Evolutionary conservation across 345 rosid species (phyloP).

Genomic region (Bruguiera parviflora): DNA sequence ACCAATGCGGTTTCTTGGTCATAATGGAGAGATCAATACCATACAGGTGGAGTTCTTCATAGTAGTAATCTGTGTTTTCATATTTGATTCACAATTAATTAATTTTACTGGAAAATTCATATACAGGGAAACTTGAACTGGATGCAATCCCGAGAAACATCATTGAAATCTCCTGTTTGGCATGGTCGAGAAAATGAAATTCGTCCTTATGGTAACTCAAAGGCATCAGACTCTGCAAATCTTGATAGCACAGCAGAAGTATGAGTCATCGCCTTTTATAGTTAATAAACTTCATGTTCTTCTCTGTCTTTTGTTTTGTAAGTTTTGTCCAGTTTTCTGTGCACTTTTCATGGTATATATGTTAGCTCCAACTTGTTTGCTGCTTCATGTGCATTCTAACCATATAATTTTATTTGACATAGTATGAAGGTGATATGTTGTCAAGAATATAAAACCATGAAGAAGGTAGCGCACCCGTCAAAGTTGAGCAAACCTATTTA

Average conservation of each 20-base stretch:
- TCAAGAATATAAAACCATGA: not conserved
- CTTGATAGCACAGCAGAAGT: conserved; percentile 99
- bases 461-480: not conserved
- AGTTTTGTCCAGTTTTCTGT: not conserved
- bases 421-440: not conserved
- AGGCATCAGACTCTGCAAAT: conserved; percentile 95
- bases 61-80: not conserved
- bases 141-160: conserved; percentile 98
- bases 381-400: not conserved
- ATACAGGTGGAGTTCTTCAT: conserved; percentile 57
- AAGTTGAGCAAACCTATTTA: not conserved
- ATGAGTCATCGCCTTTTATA: conserved; percentile 26
- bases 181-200: conserved; percentile 91
- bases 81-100: conserved; percentile 5
- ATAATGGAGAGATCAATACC: conserved; percentile 98
- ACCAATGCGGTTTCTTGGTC: conserved; percentile 99
- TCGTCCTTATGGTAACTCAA: conserved; percentile 90
- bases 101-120: conserved; percentile 6
- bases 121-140: conserved; percentile 95
- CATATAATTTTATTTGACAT: not conserved
- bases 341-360: not conserved
- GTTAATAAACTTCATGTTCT: not conserved
- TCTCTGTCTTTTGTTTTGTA: not conserved
- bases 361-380: not conserved
- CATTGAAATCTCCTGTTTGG: conserved; percentile 92